Conservation (phyloP, 192 early-diverging fungal species). For the Phlyctochytrium bullatum region DNA sequence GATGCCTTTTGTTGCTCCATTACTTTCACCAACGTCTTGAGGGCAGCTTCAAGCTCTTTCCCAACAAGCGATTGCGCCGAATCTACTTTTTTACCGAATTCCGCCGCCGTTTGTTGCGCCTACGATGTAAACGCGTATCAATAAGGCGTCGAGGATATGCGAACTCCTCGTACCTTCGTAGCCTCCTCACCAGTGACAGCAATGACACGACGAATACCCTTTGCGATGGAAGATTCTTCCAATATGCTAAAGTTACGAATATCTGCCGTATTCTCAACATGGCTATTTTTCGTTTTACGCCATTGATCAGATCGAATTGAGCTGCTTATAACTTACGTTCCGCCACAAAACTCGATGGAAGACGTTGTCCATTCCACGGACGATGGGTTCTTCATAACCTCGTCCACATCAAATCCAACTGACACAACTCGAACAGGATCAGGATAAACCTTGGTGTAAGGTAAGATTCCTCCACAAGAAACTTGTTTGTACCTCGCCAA, state of each 20-base stretch:
- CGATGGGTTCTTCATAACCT: constrained; percentile 74
- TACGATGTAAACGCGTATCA: constrained; percentile 26
- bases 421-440: constrained; percentile 97
- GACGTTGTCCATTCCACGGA: constrained; percentile 78
- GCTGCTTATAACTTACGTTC: constrained; percentile 73
- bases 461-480: background rate
- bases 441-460: constrained; percentile 87
- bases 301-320: background rate
- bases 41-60: constrained; percentile 64
- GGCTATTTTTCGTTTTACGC: constrained; percentile 38
- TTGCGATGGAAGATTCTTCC: constrained; percentile 91
- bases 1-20: background rate
- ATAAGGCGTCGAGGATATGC: background rate
- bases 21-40: constrained; percentile 73
- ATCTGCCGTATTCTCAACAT: constrained; percentile 84
- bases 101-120: constrained; percentile 63
- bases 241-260: constrained; percentile 83
- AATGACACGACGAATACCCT: constrained; percentile 94
- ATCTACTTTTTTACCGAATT: constrained; percentile 65
- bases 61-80: constrained; percentile 56
- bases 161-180: constrained; percentile 23
- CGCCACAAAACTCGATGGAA: constrained; percentile 97
- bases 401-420: constrained; percentile 83
- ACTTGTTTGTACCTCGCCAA: constrained; percentile 71
- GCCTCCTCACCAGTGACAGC: constrained; percentile 95